These are phyloP conservation scores for Xerocomus amazonicus DNA, from an alignment of 1,284 basidiomycete genomes.

Conservation along the genomic window DNA sequence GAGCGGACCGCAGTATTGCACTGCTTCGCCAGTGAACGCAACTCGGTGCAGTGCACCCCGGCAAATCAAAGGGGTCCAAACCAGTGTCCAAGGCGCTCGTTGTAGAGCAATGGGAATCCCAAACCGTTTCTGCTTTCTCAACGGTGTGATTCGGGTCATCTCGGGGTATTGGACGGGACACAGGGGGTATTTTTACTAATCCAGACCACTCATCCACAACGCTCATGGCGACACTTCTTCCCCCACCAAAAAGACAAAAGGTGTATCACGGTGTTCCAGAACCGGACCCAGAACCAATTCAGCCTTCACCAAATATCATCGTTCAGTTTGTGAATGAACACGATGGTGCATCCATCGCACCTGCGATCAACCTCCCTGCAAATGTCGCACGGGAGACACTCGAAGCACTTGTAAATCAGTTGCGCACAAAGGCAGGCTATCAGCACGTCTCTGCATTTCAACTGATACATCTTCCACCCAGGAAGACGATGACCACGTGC, in stretches of 20 bases:
- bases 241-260: slow-evolving; percentile 83
- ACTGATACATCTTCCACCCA: slow-evolving; percentile 8
- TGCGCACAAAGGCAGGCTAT: slow-evolving; percentile 62
- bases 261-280: slow-evolving; percentile 71
- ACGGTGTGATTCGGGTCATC: too few relatives aligned
- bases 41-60: not conserved
- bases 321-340: slow-evolving; percentile 91
- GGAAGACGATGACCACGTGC: slow-evolving; percentile 82
- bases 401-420: slow-evolving; percentile 82
- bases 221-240: slow-evolving; percentile 75
- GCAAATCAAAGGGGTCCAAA: not conserved
- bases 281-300: slow-evolving; percentile 54
- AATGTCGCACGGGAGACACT: slow-evolving; percentile 82
- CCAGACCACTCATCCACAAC: not conserved
- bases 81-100: not conserved
- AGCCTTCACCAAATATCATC: slow-evolving; percentile 66
- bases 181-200: slow-evolving; percentile 24
- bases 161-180: not conserved
- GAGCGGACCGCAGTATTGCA: not conserved
- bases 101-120: too few relatives aligned
- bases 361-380: slow-evolving; percentile 84
- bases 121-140: not conserved
- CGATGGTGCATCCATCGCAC: slow-evolving; percentile 76
- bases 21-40: not conserved
- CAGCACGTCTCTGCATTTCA: not conserved